A percentile compares a stretch with the other conserved stretches of the same genome.
These are phyloP conservation scores for Guillardia theta DNA, from an alignment of 78 protist species.

Conservation along the genomic window DNA sequence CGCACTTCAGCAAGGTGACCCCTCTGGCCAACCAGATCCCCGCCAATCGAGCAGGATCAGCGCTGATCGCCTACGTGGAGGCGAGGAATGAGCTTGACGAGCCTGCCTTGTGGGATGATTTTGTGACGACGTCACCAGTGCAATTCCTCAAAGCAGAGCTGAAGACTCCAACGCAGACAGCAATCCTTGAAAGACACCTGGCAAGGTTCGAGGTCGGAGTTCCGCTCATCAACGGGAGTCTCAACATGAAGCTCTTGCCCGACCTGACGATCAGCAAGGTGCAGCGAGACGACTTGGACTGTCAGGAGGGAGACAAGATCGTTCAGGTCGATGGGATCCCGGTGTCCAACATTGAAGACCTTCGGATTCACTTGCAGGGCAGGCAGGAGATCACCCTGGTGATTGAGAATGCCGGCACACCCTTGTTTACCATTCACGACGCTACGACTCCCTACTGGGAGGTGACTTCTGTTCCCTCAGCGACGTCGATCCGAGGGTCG, in stretches of 20 bases:
- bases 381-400: not conserved
- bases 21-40: not conserved
- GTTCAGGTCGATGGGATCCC: not conserved
- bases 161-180: not conserved
- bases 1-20: not conserved
- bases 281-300: not conserved
- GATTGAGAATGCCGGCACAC: not conserved
- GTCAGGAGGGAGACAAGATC: not conserved
- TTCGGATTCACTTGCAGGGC: not conserved
- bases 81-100: not conserved
- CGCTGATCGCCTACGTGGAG: not conserved
- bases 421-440: not conserved
- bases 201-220: not conserved
- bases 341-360: not conserved
- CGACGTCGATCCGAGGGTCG: not conserved
- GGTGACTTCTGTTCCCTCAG: not conserved
- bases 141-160: not conserved
- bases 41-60: not conserved
- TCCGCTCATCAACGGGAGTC: not conserved
- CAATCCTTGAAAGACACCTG: not conserved
- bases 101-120: not conserved
- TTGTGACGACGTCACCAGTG: not conserved
- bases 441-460: conserved; percentile 16
- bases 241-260: conserved; percentile 2
- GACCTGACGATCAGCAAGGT: conserved; percentile 12